Conservation (phyloP, 192 early-diverging fungal species). For the Backusella sp. region DNA sequence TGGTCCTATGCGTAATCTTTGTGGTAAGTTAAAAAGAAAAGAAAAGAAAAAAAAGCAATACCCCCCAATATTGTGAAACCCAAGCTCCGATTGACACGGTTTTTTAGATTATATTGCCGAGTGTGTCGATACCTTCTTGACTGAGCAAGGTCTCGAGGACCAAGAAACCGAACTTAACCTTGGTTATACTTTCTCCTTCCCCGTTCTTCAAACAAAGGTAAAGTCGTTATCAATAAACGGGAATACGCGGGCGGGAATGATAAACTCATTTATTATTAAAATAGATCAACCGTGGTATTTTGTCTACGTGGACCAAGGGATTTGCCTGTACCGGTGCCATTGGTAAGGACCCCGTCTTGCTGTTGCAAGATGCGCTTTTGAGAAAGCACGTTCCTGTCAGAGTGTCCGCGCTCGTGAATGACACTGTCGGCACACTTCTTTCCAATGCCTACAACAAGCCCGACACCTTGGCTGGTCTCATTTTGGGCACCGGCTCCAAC, state of each 20-base stretch:
- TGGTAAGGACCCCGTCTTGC: constrained; percentile 79
- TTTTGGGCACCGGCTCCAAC: constrained; percentile 95
- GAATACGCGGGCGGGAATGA: too few relatives aligned
- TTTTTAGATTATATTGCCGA: constrained; percentile 87
- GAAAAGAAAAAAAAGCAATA: neutral
- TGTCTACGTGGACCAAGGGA: constrained; percentile 87
- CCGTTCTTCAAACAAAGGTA: constrained; percentile 78
- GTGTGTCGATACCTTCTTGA: constrained; percentile 76
- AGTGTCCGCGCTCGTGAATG: constrained; percentile 91
- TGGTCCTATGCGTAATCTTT: constrained; percentile 50
- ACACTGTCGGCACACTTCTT: constrained; percentile 93
- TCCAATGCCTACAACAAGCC: constrained; percentile 84
- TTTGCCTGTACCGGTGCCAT: constrained; percentile 76
- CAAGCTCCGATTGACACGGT: constrained; percentile 16
- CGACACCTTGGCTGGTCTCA: constrained; percentile 81
- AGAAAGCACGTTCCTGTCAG: constrained; percentile 73
- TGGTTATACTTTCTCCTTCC: constrained; percentile 97
- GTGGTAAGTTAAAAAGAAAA: constrained; percentile 20
- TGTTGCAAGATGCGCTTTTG: constrained; percentile 80
- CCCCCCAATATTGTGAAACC: neutral
- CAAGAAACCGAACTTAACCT: constrained; percentile 39
- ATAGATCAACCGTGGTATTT: constrained; percentile 61
- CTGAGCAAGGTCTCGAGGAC: constrained; percentile 32
- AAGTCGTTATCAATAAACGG: neutral
- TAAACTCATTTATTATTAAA: neutral